Percentiles rank a stretch among this genome's conserved stretches.
These are phyloP conservation scores for Allantophomopsis lycopodina DNA, from an alignment of 2,329 filamentous ascomycete species.

Conservation along the genomic window DNA sequence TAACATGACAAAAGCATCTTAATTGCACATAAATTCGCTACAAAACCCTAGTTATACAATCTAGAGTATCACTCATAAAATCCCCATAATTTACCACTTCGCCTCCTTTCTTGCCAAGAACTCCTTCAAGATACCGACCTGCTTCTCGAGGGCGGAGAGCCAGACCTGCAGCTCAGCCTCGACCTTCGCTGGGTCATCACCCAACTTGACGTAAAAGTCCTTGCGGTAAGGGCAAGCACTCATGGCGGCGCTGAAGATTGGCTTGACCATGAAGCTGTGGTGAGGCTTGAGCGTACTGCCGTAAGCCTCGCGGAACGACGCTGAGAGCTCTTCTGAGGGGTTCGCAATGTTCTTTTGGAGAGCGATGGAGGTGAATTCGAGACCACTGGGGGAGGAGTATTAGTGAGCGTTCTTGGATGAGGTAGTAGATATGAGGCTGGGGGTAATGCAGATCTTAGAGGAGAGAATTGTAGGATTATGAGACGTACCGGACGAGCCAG, in stretches of 20 bases:
- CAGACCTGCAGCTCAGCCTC: constrained; percentile 51
- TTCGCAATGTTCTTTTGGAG: constrained; percentile 65
- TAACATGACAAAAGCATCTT: no score
- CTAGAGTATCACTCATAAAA: no score
- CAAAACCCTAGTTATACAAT: no score
- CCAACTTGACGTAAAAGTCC: constrained; percentile 86
- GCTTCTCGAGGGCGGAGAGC: constrained; percentile 63
- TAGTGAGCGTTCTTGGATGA: not conserved
- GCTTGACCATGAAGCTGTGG: constrained; percentile 82
- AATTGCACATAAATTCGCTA: no score
- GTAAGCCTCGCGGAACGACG: constrained; percentile 82
- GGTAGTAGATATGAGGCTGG: not conserved
- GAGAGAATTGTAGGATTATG: constrained; percentile 4
- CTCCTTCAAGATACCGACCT: constrained; percentile 60
- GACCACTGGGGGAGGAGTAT: constrained; percentile 46
- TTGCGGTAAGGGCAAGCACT: constrained; percentile 82
- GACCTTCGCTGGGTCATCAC: constrained; percentile 50
- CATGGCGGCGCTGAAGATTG: constrained; percentile 89
- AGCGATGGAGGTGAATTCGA: constrained; percentile 85
- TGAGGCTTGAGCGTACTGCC: constrained; percentile 77
- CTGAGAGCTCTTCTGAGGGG: constrained; percentile 59
- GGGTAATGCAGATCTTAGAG: not conserved
- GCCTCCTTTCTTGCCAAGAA: constrained; percentile 41
- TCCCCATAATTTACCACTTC: constrained; percentile 16
- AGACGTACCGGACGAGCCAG: constrained; percentile 71